Evolutionary conservation across 139 green algal genomes (phyloP).

Genomic region (Chlamydomonas schloesseri): DNA sequence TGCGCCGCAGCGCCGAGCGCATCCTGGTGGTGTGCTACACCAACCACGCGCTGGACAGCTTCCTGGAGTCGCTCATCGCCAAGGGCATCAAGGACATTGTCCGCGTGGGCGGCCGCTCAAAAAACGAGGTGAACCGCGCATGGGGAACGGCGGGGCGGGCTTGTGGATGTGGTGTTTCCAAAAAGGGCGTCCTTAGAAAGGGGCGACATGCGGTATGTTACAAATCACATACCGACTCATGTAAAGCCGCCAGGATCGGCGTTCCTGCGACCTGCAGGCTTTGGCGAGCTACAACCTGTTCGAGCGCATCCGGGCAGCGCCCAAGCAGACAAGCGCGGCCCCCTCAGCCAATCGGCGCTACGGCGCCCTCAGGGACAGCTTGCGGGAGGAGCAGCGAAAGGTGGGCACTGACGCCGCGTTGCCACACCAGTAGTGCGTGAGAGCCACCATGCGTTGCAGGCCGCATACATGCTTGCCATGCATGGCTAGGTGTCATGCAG

Average conservation of each 20-base stretch:
- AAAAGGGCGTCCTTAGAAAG: neutral
- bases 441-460: no score
- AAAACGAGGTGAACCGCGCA: constrained; percentile 50
- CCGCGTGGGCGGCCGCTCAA: constrained; percentile 67
- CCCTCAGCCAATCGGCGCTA: neutral
- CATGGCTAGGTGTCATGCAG: no score
- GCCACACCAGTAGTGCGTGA: no score
- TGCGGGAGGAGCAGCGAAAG: neutral
- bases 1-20: constrained; percentile 44
- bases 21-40: constrained; percentile 84
- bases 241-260: no score
- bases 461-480: no score
- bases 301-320: neutral
- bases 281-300: constrained; percentile 56
- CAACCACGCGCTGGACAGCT: constrained; percentile 87
- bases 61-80: constrained; percentile 78
- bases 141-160: no score
- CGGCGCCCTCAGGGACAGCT: neutral
- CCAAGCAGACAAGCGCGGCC: neutral
- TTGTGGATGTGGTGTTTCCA: no score
- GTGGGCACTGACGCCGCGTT: no score
- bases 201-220: no score
- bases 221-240: no score
- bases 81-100: constrained; percentile 70
- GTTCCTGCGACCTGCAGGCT: no score